Conservation (phyloP, 2,329 filamentous ascomycete genomes). For the Colletotrichum chrysophilum region DNA sequence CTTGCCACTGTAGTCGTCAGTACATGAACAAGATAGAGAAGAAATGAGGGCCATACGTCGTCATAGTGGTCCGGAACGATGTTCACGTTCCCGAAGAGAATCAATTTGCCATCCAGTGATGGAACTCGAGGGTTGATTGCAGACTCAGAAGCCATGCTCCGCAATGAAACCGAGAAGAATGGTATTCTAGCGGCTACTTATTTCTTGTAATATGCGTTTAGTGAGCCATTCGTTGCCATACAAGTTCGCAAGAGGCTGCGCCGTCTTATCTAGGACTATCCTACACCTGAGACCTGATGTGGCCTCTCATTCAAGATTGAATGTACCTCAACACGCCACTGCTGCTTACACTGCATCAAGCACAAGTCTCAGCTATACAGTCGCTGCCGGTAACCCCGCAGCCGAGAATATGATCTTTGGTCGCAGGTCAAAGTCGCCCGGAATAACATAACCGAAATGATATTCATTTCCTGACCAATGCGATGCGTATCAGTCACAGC, state of each 20-base stretch:
- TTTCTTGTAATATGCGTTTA: neutral
- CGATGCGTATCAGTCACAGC: neutral
- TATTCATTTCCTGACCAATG: neutral
- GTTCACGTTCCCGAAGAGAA: constrained; percentile 36
- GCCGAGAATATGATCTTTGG: neutral
- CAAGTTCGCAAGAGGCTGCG: neutral
- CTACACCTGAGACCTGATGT: neutral
- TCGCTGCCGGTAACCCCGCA: neutral
- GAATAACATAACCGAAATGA: neutral
- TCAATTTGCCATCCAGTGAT: neutral
- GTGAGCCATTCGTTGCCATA: neutral
- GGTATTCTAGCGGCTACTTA: neutral
- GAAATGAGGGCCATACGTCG: constrained; percentile 24
- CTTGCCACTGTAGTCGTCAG: constrained; percentile 38
- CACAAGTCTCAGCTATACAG: neutral
- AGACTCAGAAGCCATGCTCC: neutral
- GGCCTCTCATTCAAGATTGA: neutral
- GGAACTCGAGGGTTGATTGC: neutral
- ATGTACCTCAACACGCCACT: neutral
- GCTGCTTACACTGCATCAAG: neutral
- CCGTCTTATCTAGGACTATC: neutral
- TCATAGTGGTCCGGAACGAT: constrained; percentile 39
- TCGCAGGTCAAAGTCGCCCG: neutral
- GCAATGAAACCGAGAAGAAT: neutral
- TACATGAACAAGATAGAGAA: neutral